phyloP scores from a whole-genome alignment of 2,329 filamentous ascomycete genomes.

The Cladosporium austrohemisphaericum region DNA sequence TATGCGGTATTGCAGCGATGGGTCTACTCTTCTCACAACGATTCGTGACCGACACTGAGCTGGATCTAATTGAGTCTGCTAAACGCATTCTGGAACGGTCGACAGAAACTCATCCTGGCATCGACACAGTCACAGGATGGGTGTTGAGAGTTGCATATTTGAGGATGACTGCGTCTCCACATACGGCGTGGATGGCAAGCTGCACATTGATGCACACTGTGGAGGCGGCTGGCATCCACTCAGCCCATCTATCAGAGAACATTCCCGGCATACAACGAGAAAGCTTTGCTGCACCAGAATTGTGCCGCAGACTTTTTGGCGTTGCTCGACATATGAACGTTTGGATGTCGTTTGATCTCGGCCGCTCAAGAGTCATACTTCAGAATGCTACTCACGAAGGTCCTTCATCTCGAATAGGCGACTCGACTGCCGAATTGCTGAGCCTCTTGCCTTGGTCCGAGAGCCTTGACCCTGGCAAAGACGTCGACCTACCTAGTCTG shows the following conservation, averaged over 20 bases:
- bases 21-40: conserved; percentile 48
- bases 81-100: conserved; percentile 39
- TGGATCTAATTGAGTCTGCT: conserved; percentile 46
- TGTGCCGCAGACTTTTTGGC: conserved; percentile 30
- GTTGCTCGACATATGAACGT: conserved; percentile 55
- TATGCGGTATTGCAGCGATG: conserved; percentile 53
- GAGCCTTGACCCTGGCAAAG: conserved; percentile 48
- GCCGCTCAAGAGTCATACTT: conserved; percentile 47
- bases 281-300: conserved; percentile 9
- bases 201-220: conserved; percentile 54
- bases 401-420: conserved; percentile 34
- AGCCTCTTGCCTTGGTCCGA: conserved; percentile 48
- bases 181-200: conserved; percentile 54
- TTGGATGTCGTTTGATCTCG: conserved; percentile 56
- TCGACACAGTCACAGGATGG: conserved; percentile 45
- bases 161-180: conserved; percentile 48
- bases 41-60: conserved; percentile 38
- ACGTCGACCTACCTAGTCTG: conserved; percentile 41
- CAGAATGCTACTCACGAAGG: conserved; percentile 40
- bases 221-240: conserved; percentile 48
- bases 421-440: conserved; percentile 45
- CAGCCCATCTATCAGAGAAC: conserved; percentile 26
- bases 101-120: conserved; percentile 29
- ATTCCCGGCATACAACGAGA: conserved; percentile 15
- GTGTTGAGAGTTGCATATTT: conserved; percentile 51